phyloP scores from a whole-genome alignment of 2,329 filamentous ascomycete genomes.

The Chrysoporthe austroafricana region DNA sequence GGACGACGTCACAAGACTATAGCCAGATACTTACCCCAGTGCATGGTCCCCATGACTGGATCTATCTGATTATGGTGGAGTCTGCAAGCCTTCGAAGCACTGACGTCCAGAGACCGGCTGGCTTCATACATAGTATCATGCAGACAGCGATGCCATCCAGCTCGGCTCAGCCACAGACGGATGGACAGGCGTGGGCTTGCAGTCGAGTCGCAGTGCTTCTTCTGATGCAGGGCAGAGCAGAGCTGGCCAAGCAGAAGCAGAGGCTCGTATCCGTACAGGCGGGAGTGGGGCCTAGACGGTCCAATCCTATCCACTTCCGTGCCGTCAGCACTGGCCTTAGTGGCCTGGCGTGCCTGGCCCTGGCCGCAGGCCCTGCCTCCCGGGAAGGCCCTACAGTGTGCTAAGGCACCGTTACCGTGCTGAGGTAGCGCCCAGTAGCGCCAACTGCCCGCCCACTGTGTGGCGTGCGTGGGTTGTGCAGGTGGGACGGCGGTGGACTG shows the following conservation, averaged over 20 bases:
- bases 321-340: constrained; percentile 1
- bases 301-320: constrained; percentile 4
- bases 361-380: not conserved
- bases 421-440: not conserved
- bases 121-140: too few species aligned
- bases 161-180: too few species aligned
- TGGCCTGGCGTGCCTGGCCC: not conserved
- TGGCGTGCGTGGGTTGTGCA: constrained; percentile 6
- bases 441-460: not conserved
- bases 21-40: not conserved
- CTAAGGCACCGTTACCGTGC: not conserved
- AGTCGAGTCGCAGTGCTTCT: too few species aligned
- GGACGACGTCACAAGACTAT: not conserved
- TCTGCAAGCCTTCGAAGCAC: too few species aligned
- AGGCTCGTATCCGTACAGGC: constrained; percentile 5
- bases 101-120: too few species aligned
- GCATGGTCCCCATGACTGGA: too few species aligned
- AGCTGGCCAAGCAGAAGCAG: not conserved
- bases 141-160: too few species aligned
- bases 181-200: too few species aligned
- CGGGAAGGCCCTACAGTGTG: constrained; percentile 4
- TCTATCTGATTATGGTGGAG: too few species aligned
- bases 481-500: constrained; percentile 4
- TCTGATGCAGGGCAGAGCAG: too few species aligned
- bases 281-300: not conserved